These are phyloP conservation scores for Picochlorum costavermella DNA, from an alignment of 139 green algal species.

Conservation along the genomic window DNA sequence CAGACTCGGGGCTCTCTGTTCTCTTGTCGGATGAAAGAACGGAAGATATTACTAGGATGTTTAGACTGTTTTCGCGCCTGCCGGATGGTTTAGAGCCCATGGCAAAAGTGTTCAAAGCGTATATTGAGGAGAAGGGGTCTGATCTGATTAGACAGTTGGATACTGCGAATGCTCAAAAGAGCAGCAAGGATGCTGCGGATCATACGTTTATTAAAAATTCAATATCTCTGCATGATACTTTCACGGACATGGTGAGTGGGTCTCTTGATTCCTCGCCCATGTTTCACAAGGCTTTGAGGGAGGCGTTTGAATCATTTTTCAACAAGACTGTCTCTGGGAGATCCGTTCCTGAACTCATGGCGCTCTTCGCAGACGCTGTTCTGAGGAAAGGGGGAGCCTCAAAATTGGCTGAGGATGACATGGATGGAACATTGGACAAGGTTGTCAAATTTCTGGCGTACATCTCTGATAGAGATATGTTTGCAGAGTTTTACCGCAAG, in stretches of 20 bases:
- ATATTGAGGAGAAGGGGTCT: constrained; percentile 88
- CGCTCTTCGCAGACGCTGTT: constrained; percentile 94
- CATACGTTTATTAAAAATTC: constrained; percentile 82
- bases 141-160: constrained; percentile 72
- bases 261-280: constrained; percentile 68
- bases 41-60: constrained; percentile 93
- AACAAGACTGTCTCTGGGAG: constrained; percentile 90
- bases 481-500: constrained; percentile 96
- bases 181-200: constrained; percentile 54
- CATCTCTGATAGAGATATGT: constrained; percentile 90
- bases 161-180: constrained; percentile 54
- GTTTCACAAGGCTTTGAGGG: constrained; percentile 97
- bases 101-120: constrained; percentile 81
- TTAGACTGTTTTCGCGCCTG: constrained; percentile 89
- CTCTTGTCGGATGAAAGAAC: constrained; percentile 94
- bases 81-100: constrained; percentile 87
- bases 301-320: constrained; percentile 97
- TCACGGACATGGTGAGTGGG: constrained; percentile 40
- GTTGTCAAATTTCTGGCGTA: constrained; percentile 96
- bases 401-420: constrained; percentile 88
- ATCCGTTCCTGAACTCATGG: constrained; percentile 92
- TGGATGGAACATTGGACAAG: constrained; percentile 95
- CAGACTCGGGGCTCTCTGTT: constrained; percentile 74
- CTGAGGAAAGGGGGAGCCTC: constrained; percentile 88
- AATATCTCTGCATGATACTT: constrained; percentile 96